Percentiles rank a stretch among this genome's conserved stretches.
phyloP scores from a whole-genome alignment of 2,329 filamentous ascomycete species.

The Epichloe elymi region DNA sequence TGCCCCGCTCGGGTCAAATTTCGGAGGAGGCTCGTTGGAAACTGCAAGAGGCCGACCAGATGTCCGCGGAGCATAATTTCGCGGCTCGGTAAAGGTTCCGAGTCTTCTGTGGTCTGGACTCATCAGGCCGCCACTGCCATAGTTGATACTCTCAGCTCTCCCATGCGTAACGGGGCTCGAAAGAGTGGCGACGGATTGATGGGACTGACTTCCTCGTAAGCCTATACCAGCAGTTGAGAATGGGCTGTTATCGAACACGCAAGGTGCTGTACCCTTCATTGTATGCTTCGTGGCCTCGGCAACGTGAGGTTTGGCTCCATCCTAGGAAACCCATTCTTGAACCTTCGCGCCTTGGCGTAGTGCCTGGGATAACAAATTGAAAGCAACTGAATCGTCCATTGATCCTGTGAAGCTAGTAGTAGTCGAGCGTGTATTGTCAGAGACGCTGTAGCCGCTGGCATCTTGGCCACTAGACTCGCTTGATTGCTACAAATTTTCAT shows the following conservation, averaged over 20 bases:
- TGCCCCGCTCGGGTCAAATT: conserved; percentile 17
- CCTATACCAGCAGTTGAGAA: conserved; percentile 1
- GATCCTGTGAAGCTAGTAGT: conserved; percentile 3
- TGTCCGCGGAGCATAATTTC: conserved; percentile 27
- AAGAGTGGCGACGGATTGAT: conserved; percentile 2
- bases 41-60: conserved; percentile 11
- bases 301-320: conserved; percentile 3
- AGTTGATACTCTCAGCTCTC: neutral
- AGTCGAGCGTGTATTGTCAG: conserved; percentile 1
- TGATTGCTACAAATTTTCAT: neutral
- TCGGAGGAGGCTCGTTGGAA: conserved; percentile 22
- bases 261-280: neutral
- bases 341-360: conserved; percentile 1
- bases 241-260: too few species aligned
- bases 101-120: conserved; percentile 6
- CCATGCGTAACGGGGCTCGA: neutral
- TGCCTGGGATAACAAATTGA: conserved; percentile 2
- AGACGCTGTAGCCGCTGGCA: neutral
- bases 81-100: conserved; percentile 24
- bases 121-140: conserved; percentile 2
- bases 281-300: neutral
- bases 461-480: neutral
- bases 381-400: neutral
- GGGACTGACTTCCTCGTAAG: conserved; percentile 4
- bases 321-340: conserved; percentile 3